Evolutionary conservation across 306 rosid species (phyloP).

Genomic region (Cucurbita ficifolia): DNA sequence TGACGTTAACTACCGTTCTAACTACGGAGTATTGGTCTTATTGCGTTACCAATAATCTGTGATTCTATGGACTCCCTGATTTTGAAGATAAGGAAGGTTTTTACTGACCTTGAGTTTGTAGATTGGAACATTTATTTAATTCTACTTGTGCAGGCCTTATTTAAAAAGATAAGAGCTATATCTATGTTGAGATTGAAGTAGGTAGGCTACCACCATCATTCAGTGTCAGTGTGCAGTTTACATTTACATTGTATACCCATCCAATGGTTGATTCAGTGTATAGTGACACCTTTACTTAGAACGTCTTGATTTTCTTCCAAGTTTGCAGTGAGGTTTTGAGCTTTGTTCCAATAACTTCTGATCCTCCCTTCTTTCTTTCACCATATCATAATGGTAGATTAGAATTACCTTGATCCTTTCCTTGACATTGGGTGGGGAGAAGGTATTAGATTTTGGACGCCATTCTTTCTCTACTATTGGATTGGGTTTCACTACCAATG

Average conservation of each 20-base stretch:
- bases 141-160: neutral
- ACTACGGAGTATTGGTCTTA: neutral
- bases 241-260: neutral
- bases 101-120: neutral
- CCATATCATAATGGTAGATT: neutral
- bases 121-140: neutral
- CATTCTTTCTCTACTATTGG: neutral
- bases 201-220: neutral
- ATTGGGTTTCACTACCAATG: neutral
- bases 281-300: neutral
- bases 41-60: neutral
- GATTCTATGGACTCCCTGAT: neutral
- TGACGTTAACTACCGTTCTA: neutral
- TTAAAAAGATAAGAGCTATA: neutral
- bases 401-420: neutral
- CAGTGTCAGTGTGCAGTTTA: neutral
- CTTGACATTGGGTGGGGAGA: neutral
- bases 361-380: neutral
- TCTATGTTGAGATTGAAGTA: neutral
- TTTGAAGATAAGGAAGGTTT: neutral
- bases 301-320: neutral
- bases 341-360: neutral
- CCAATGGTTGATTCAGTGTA: neutral
- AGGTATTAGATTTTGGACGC: neutral
- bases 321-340: neutral